A percentile compares a stretch with the other conserved stretches of the same genome.
These are phyloP conservation scores for Cercospora sp. DNA, from an alignment of 2,329 filamentous ascomycete genomes.

Conservation along the genomic window DNA sequence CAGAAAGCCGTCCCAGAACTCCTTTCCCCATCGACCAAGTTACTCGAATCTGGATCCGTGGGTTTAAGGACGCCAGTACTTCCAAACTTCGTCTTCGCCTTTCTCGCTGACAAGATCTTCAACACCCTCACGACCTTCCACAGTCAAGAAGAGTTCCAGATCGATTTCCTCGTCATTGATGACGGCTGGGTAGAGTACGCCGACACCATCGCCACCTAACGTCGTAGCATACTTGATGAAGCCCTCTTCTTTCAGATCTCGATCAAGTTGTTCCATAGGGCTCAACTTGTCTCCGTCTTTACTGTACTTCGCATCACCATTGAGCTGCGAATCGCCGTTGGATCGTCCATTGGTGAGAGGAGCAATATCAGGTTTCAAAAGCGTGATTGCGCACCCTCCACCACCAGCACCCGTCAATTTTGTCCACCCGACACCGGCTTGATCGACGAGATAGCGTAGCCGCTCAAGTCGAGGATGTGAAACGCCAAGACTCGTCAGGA, in stretches of 20 bases:
- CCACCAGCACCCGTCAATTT: constrained; percentile 96
- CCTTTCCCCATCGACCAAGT: neutral
- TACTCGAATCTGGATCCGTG: neutral
- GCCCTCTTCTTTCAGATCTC: constrained; percentile 58
- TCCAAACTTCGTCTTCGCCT: constrained; percentile 38
- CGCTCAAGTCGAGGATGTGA: constrained; percentile 92
- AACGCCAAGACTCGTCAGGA: constrained; percentile 87
- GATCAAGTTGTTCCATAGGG: constrained; percentile 61
- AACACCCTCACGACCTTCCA: constrained; percentile 79
- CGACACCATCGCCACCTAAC: constrained; percentile 88
- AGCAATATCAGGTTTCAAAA: constrained; percentile 66
- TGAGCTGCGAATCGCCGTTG: constrained; percentile 12
- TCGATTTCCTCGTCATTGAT: constrained; percentile 94
- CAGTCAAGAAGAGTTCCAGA: constrained; percentile 81
- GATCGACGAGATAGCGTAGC: constrained; percentile 85
- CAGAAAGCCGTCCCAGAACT: neutral
- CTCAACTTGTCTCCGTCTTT: constrained; percentile 4
- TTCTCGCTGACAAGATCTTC: constrained; percentile 73
- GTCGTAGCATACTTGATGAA: constrained; percentile 87
- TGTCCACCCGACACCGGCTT: constrained; percentile 90
- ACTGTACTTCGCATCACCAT: constrained; percentile 19
- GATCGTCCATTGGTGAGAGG: neutral
- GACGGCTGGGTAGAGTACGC: constrained; percentile 90
- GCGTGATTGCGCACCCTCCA: constrained; percentile 90
- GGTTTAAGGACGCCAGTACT: constrained; percentile 40